A percentile compares a stretch with the other conserved stretches of the same genome.
These are phyloP conservation scores for Gossypium rotundifolium DNA, from an alignment of 345 rosid genomes.

Conservation along the genomic window DNA sequence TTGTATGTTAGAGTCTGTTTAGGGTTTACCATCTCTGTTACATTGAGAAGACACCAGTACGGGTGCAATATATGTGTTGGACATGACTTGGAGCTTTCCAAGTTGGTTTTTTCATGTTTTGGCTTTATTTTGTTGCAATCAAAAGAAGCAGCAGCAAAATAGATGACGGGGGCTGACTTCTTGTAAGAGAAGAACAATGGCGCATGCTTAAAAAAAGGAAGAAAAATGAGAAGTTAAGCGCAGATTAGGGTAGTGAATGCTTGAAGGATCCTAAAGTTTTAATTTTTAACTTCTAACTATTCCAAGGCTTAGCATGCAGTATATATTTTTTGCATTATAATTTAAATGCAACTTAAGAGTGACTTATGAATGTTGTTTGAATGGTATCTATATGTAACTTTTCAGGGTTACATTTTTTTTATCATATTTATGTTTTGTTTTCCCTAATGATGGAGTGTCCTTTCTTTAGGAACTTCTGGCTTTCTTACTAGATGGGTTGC, in stretches of 20 bases:
- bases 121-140: too few relatives aligned
- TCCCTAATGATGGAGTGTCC: slow-evolving; percentile 1
- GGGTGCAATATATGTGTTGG: too few relatives aligned
- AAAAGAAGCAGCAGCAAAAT: too few relatives aligned
- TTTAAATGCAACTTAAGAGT: background rate
- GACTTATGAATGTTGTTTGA: background rate
- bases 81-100: too few relatives aligned
- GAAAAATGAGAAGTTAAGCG: too few relatives aligned
- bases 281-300: background rate
- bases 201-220: too few relatives aligned
- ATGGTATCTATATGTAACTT: background rate
- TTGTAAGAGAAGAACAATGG: too few relatives aligned
- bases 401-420: background rate
- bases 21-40: background rate
- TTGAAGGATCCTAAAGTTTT: background rate
- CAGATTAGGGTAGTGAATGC: background rate
- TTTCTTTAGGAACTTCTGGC: slow-evolving; percentile 74
- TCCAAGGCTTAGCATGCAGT: background rate
- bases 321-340: background rate
- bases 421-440: slow-evolving; percentile 2
- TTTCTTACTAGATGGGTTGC: slow-evolving; percentile 84
- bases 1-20: background rate
- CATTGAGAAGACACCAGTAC: too few relatives aligned
- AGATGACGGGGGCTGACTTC: too few relatives aligned
- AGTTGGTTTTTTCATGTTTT: too few relatives aligned